A percentile compares a stretch with the other conserved stretches of the same genome.
Conservation (phyloP, 148 eudicot genomes). For the Fagopyrum esculentum region DNA sequence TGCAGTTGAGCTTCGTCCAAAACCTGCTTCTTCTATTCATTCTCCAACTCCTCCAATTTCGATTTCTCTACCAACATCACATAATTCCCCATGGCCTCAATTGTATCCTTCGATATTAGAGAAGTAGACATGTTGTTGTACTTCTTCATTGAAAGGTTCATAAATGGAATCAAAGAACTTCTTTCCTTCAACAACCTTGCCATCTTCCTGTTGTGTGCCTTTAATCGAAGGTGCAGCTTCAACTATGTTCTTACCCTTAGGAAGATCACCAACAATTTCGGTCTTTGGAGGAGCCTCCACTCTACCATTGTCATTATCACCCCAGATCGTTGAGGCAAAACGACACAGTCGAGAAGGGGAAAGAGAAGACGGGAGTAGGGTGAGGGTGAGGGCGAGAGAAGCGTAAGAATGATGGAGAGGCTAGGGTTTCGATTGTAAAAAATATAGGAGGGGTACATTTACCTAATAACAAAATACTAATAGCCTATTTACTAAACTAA, state of each 20-base stretch:
- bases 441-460: too few species aligned
- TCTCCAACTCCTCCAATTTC: conserved; percentile 32
- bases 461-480: too few species aligned
- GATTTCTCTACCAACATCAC: conserved; percentile 6
- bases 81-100: not conserved
- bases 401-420: too few species aligned
- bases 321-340: conserved; percentile 30
- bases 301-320: conserved; percentile 18
- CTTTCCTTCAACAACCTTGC: not conserved
- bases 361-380: too few species aligned
- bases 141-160: not conserved
- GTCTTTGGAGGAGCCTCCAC: not conserved
- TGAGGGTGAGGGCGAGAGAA: too few species aligned
- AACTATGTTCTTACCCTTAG: not conserved
- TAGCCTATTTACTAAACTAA: too few species aligned
- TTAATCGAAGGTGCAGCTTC: too few species aligned
- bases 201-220: not conserved
- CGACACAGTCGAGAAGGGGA: too few species aligned
- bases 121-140: not conserved
- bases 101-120: not conserved
- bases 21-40: conserved; percentile 29
- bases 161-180: conserved; percentile 15
- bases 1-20: conserved; percentile 26
- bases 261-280: not conserved
- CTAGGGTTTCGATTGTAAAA: too few species aligned